These are phyloP conservation scores for Daldinia loculata DNA, from an alignment of 495 filamentous ascomycete genomes.

Conservation along the genomic window DNA sequence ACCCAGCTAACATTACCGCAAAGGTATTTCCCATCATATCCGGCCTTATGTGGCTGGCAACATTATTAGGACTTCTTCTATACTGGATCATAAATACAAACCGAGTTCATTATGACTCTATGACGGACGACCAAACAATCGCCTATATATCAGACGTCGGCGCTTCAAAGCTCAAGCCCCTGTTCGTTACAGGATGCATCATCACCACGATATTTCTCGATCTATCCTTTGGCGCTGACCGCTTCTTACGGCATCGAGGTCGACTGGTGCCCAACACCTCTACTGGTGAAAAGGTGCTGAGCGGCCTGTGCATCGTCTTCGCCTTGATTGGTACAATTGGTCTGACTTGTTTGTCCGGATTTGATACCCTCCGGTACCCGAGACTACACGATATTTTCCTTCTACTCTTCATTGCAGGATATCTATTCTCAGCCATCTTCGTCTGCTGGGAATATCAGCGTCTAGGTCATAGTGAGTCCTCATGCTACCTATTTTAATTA, in stretches of 20 bases:
- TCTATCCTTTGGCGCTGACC: slow-evolving; percentile 79
- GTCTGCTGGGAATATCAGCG: slow-evolving; percentile 89
- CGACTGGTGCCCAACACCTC: slow-evolving; percentile 76
- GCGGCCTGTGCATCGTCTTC: slow-evolving; percentile 72
- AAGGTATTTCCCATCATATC: slow-evolving; percentile 84
- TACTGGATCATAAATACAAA: slow-evolving; percentile 71
- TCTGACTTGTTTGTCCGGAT: slow-evolving; percentile 82
- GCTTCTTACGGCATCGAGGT: slow-evolving; percentile 80
- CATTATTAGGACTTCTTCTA: slow-evolving; percentile 58
- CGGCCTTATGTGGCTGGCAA: slow-evolving; percentile 80
- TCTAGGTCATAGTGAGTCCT: slow-evolving; percentile 69
- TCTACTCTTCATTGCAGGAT: slow-evolving; percentile 83
- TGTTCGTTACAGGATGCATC: slow-evolving; percentile 83
- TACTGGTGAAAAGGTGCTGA: slow-evolving; percentile 72
- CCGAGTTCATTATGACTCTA: slow-evolving; percentile 68
- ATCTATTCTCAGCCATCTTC: slow-evolving; percentile 81
- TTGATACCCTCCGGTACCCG: slow-evolving; percentile 77
- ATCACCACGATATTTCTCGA: slow-evolving; percentile 87
- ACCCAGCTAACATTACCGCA: slow-evolving; percentile 15
- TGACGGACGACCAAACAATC: slow-evolving; percentile 71
- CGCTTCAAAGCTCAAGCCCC: slow-evolving; percentile 71
- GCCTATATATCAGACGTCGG: slow-evolving; percentile 92
- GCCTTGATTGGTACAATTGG: slow-evolving; percentile 79
- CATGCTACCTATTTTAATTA: not conserved
- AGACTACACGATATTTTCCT: slow-evolving; percentile 79